Base-by-base conservation (phyloP, 192 early-diverging fungal genomes). In the Podochytrium sp. region DNA sequence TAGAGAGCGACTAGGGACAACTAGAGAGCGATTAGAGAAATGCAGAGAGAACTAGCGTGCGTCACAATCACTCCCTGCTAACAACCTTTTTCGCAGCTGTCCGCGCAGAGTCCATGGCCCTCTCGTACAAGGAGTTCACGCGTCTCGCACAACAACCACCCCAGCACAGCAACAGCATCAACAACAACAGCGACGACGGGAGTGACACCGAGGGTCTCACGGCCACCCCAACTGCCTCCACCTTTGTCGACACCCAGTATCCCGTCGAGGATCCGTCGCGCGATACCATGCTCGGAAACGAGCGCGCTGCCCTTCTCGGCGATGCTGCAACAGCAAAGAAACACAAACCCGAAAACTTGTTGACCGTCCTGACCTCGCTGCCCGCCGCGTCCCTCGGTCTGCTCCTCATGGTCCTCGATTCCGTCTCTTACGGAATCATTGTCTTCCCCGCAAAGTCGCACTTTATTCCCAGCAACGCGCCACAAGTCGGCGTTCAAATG, bases 381-480 rank as follows among this genome's bases (percentile, higher is more conserved):
- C 97, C 97, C 3, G 95, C 96, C 0, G 96, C 96, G 2, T 78
- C 94, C 38, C 86, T 99, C 10, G 96, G 94, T 1, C 78, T 98
- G 42, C 87, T 97, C 49, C 81, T 99, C 39, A 99, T 96, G 81
- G 76, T 99, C 42, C 83, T 99, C 41, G 97, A 99, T 78, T 94
- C 94, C 10, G 87, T 86, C 77, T 87, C 85, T 1, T 88, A 88
- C 69, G 85, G 87, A 2, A 79, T 87, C 50, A 98, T 99, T 76
- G 91, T 94, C 23, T 99, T 99, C 69, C 97, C 97, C 0, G 73
- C 91, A 71, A 49, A 47, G 32, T 32, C 52, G n/a, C 43, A 38
- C 12, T 14, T 29, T 5, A 84, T 88, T 34, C 87, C 87, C 0
- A 38, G 51, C 5, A 75, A 83, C 12, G 83, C 81, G 6, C 35